Evolutionary conservation across 768 basidiomycete genomes (phyloP).

Genomic region (Rhizopogon roseolus): DNA sequence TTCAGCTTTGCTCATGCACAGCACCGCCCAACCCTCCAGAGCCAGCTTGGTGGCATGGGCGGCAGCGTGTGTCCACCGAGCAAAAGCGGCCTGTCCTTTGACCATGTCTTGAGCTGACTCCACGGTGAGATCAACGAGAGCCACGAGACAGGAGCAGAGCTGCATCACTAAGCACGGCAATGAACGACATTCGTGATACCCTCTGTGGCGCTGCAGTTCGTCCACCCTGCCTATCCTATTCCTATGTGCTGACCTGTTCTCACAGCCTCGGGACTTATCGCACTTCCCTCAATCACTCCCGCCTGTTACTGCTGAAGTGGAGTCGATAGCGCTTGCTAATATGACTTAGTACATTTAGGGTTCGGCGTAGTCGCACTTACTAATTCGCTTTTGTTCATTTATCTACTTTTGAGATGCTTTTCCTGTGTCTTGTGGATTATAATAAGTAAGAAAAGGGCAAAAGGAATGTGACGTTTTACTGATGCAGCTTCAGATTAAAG

Average conservation of each 20-base stretch:
- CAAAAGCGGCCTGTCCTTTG: slow-evolving; percentile 86
- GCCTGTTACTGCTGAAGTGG: too few relatives aligned
- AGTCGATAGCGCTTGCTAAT: too few relatives aligned
- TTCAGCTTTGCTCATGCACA: slow-evolving; percentile 43
- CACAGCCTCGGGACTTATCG: slow-evolving; percentile 55
- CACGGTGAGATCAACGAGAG: slow-evolving; percentile 96
- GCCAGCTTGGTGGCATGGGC: slow-evolving; percentile 76
- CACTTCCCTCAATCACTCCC: slow-evolving; percentile 65
- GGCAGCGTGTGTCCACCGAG: slow-evolving; percentile 67
- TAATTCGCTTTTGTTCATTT: too few relatives aligned
- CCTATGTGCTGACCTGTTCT: slow-evolving; percentile 8
- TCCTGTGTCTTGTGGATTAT: too few relatives aligned
- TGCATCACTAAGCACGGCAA: slow-evolving; percentile 70
- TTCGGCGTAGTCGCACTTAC: too few relatives aligned
- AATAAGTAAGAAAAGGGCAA: too few relatives aligned
- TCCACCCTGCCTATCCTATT: slow-evolving; percentile 9
- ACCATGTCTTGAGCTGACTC: slow-evolving; percentile 82
- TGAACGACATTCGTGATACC: slow-evolving; percentile 91
- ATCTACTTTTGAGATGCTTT: too few relatives aligned
- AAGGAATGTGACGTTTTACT: too few relatives aligned
- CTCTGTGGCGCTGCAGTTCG: slow-evolving; percentile 78
- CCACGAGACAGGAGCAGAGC: slow-evolving; percentile 85
- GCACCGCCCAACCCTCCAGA: slow-evolving; percentile 53
- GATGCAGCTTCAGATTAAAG: too few relatives aligned
- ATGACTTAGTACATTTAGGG: too few relatives aligned